Percentiles rank a stretch among this genome's conserved stretches.
phyloP scores from a whole-genome alignment of 805 yeast genomes.

The Ogataea angusta region DNA sequence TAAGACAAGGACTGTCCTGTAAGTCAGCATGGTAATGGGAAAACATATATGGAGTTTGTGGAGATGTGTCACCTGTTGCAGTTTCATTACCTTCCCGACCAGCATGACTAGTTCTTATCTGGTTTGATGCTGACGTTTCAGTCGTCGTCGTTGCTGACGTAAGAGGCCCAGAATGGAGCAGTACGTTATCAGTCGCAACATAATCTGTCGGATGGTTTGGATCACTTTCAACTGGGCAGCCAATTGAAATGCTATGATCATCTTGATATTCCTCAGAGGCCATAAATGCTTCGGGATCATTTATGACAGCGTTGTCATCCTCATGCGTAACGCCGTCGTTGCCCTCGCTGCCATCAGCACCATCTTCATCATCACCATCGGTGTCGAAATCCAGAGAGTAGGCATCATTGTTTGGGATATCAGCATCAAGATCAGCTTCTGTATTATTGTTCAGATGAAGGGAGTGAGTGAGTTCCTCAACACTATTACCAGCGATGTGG shows the following conservation, averaged over 20 bases:
- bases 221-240: conserved; percentile 14
- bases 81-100: conserved; percentile 9
- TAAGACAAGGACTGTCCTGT: conserved; percentile 13
- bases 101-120: conserved; percentile 6
- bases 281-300: conserved; percentile 31
- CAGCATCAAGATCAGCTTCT: conserved; percentile 44
- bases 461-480: conserved; percentile 8
- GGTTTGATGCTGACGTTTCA: conserved; percentile 12
- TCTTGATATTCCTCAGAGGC: conserved; percentile 38
- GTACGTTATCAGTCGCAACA: conserved; percentile 6
- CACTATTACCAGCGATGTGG: conserved; percentile 28
- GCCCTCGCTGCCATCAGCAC: not conserved
- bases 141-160: conserved; percentile 15
- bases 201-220: conserved; percentile 7
- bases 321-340: not conserved
- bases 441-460: conserved; percentile 1
- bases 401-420: conserved; percentile 41
- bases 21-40: conserved; percentile 6
- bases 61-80: conserved; percentile 20
- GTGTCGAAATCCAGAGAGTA: conserved; percentile 32
- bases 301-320: not conserved
- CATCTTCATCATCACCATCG: conserved; percentile 16
- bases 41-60: conserved; percentile 17
- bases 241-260: conserved; percentile 31
- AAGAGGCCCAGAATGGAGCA: conserved; percentile 15